These are phyloP conservation scores for Mentha longifolia DNA, from an alignment of 257 asterid species.

Conservation along the genomic window DNA sequence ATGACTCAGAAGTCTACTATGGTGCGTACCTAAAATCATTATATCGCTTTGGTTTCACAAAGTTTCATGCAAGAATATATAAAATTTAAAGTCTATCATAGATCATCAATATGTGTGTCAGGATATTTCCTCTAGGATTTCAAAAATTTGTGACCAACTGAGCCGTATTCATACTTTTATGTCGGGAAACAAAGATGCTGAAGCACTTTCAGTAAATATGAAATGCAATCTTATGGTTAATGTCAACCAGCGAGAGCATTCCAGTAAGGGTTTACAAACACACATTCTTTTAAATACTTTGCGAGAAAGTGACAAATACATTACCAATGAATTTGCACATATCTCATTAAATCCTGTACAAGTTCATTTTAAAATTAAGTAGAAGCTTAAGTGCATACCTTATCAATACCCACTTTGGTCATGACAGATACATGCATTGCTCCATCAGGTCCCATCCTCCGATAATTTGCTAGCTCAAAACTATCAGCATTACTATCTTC, in stretches of 20 bases:
- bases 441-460: conserved; percentile 86
- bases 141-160: neutral
- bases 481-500: conserved; percentile 64
- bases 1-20: neutral
- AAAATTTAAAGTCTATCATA: neutral
- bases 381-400: conserved; percentile 51
- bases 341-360: conserved; percentile 8
- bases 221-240: neutral
- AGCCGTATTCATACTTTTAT: neutral
- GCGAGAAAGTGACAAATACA: conserved; percentile 1
- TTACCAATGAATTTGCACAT: neutral
- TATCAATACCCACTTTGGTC: conserved; percentile 64
- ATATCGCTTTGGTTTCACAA: neutral
- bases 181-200: neutral
- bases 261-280: neutral
- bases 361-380: conserved; percentile 26
- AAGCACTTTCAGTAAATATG: neutral
- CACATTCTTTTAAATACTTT: neutral
- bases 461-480: conserved; percentile 71
- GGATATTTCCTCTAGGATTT: neutral
- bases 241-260: conserved; percentile 18
- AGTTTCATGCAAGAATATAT: neutral
- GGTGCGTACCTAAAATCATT: neutral
- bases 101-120: neutral
- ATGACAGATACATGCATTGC: conserved; percentile 77